phyloP scores from a whole-genome alignment of 768 basidiomycete genomes.

The Fomitopsis serialis region DNA sequence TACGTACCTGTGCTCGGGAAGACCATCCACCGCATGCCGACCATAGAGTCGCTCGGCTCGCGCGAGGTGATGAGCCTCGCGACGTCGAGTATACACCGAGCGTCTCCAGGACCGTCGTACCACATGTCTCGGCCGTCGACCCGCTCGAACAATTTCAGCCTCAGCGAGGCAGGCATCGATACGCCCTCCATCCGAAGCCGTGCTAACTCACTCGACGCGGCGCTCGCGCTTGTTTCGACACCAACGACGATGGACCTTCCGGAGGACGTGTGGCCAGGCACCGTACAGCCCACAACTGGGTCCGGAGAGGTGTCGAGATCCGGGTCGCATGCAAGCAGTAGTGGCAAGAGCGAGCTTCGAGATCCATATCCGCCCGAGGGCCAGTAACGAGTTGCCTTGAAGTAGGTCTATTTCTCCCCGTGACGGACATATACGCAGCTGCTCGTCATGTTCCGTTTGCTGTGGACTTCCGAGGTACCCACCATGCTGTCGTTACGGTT shows the following conservation, averaged over 20 bases:
- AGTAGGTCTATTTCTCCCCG: neutral
- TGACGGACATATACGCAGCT: neutral
- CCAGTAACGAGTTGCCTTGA: neutral
- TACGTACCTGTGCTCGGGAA: constrained; percentile 58
- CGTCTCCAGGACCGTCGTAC: constrained; percentile 8
- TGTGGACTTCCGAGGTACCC: neutral
- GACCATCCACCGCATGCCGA: constrained; percentile 70
- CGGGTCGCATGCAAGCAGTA: neutral
- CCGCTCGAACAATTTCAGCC: constrained; percentile 21
- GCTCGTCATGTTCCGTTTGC: neutral
- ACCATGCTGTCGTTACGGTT: neutral
- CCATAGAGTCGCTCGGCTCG: constrained; percentile 73
- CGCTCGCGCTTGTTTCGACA: constrained; percentile 16
- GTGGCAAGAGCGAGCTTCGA: neutral
- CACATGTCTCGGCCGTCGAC: constrained; percentile 21
- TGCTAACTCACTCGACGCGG: constrained; percentile 21
- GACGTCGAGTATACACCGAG: constrained; percentile 4
- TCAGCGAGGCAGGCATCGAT: constrained; percentile 13
- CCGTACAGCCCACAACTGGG: neutral
- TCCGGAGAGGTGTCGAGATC: neutral
- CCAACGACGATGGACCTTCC: constrained; percentile 3
- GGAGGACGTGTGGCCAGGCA: neutral
- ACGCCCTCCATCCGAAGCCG: constrained; percentile 18
- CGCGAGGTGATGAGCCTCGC: constrained; percentile 40
- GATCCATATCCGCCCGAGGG: neutral